Evolutionary conservation across 2,329 filamentous ascomycete species (phyloP).

Genomic region (Tolypocladium ovalisporum): DNA sequence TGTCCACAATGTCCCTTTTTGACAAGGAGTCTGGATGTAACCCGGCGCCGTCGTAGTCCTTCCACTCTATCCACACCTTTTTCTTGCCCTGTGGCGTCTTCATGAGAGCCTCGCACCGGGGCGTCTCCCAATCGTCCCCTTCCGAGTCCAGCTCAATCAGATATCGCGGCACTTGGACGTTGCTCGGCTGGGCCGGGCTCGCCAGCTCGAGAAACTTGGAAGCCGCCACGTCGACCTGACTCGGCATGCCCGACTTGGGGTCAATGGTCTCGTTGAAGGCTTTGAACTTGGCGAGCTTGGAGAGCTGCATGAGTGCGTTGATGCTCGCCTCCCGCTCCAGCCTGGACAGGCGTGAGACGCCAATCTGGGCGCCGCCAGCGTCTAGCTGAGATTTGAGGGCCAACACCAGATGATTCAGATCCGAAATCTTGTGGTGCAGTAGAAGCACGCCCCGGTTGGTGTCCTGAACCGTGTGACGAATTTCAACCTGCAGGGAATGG

Average conservation of each 20-base stretch:
- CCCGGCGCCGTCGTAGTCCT: conserved; percentile 31
- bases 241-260: conserved; percentile 15
- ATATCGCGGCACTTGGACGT: conserved; percentile 22
- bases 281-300: conserved; percentile 37
- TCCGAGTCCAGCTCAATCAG: conserved; percentile 21
- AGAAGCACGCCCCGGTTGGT: conserved; percentile 36
- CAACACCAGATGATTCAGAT: conserved; percentile 33
- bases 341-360: conserved; percentile 19
- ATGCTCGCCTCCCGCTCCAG: conserved; percentile 26
- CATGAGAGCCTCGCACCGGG: conserved; percentile 29
- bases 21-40: conserved; percentile 24
- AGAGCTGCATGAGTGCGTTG: conserved; percentile 27
- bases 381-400: conserved; percentile 33
- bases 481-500: conserved; percentile 33
- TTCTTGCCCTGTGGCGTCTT: conserved; percentile 21
- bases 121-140: conserved; percentile 19
- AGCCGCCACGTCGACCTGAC: conserved; percentile 22
- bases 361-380: conserved; percentile 8
- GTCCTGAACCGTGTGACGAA: conserved; percentile 34
- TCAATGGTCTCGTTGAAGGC: conserved; percentile 38
- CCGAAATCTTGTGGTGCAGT: conserved; percentile 33
- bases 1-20: conserved; percentile 29
- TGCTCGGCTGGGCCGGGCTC: conserved; percentile 17
- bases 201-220: conserved; percentile 28
- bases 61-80: conserved; percentile 40